Base-by-base conservation (phyloP, 2,329 filamentous ascomycete genomes). In the Colletotrichum sp. region DNA sequence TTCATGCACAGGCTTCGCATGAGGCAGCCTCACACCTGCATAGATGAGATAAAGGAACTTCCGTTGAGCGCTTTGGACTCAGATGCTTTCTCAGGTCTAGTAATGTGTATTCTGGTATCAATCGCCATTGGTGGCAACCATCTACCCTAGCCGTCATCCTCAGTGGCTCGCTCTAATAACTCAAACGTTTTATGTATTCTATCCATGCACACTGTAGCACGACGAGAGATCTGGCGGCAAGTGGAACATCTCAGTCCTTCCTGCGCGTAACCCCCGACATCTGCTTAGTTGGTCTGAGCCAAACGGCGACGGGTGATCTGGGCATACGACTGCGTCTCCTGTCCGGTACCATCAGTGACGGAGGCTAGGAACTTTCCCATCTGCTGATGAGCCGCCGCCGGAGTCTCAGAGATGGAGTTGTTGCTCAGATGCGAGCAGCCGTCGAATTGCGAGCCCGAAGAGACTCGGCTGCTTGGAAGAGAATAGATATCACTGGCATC, bases 401-500 rank as follows among this genome's bases (percentile, higher is more conserved):
- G 73, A 8, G 73, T 75, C 24, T 75, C 73, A 7, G 38, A 15
- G 28, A 68, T 21, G 16, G 73, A 73, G 38, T 68, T 75, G 62
- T 73, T 75, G 64, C 70, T 68, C n/a, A 73, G 3, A 18, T 75
- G 74, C 15, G 60, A 48, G 28, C n/a, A 21, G 9, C 74, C 74
- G 24, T 76, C 74, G 8, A 16, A 55, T 60, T 70, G 30, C n/a
- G 70, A 69, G 60, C 66, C 36, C 6, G 74, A 76, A 6, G 74
- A 70, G 70, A 74, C 71, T 21, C 74, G 58, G 28, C 74, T 76
- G 74, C 71, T 75, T 8, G 71, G 21, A 21, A 71, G 60, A 28
- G 71, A 75, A 60, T 13, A 43, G 9, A 43, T 52, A 13, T 69
- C 66, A 58, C 60, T 70, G 26, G 64, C 65, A 62, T 75, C 71